A percentile compares a stretch with the other conserved stretches of the same genome.
These are phyloP conservation scores for Smittium culicis DNA, from an alignment of 371 early-diverging fungal species.

Conservation along the genomic window DNA sequence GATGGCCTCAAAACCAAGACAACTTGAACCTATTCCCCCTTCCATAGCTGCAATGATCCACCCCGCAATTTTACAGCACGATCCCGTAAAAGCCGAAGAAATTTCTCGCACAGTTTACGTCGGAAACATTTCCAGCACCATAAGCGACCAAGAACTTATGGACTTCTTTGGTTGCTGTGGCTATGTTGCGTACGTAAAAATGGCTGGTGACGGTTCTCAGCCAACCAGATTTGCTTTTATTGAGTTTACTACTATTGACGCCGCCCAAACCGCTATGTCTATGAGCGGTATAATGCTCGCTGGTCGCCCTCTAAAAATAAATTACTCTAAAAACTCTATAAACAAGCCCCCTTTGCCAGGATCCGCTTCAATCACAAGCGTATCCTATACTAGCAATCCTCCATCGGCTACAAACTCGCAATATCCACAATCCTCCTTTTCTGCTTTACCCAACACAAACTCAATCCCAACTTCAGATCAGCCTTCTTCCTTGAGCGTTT, in stretches of 20 bases:
- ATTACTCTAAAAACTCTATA: conserved; percentile 51
- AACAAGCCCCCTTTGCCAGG: conserved; percentile 32
- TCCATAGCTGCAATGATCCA: conserved; percentile 19
- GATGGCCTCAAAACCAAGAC: conserved; percentile 17
- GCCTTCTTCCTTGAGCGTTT: background rate
- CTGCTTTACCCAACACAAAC: too few relatives aligned
- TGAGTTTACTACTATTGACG: conserved; percentile 47
- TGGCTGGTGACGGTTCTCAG: conserved; percentile 50
- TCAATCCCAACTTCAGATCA: background rate
- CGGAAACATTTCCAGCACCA: conserved; percentile 37
- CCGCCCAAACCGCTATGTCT: conserved; percentile 40
- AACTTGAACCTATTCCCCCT: conserved; percentile 18
- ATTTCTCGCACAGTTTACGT: conserved; percentile 55
- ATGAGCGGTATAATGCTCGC: conserved; percentile 42
- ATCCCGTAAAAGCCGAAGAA: conserved; percentile 45
- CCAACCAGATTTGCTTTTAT: conserved; percentile 55
- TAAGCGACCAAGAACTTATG: conserved; percentile 38
- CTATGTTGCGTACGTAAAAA: conserved; percentile 42
- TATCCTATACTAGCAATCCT: background rate
- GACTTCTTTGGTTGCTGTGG: conserved; percentile 41
- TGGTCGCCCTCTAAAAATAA: conserved; percentile 44
- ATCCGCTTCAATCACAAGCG: background rate
- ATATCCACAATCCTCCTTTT: background rate
- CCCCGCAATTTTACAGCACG: conserved; percentile 24
- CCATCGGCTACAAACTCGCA: background rate